A percentile compares a stretch with the other conserved stretches of the same genome.
These are phyloP conservation scores for Pittosporum tobira DNA, from an alignment of 129 eudicot genomes.

Conservation along the genomic window DNA sequence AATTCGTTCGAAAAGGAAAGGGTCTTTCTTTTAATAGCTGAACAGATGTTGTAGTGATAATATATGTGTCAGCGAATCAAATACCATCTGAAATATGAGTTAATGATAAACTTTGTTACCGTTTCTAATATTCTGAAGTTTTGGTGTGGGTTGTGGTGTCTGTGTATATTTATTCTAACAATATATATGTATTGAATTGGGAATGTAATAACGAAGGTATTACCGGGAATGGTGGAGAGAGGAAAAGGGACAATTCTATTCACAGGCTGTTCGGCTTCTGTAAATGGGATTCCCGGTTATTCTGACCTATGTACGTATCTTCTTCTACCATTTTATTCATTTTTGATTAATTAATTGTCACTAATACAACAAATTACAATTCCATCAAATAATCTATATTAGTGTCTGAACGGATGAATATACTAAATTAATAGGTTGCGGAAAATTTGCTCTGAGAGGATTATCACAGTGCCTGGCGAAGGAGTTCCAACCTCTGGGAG, in stretches of 20 bases:
- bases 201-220: slow-evolving; percentile 33
- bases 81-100: too few relatives aligned
- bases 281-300: slow-evolving; percentile 65
- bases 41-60: too few relatives aligned
- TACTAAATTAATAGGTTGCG: slow-evolving; percentile 65
- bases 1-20: too few relatives aligned
- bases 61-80: too few relatives aligned
- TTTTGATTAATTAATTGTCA: background rate
- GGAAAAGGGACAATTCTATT: slow-evolving; percentile 80
- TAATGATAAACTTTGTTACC: too few relatives aligned
- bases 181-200: too few relatives aligned
- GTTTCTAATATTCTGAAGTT: too few relatives aligned
- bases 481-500: slow-evolving; percentile 62
- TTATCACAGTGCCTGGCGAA: slow-evolving; percentile 70
- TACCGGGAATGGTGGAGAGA: slow-evolving; percentile 82
- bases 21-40: too few relatives aligned
- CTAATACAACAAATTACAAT: background rate
- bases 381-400: too few relatives aligned
- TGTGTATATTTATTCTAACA: too few relatives aligned
- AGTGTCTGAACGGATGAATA: too few relatives aligned
- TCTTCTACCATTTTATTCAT: background rate
- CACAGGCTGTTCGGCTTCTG: slow-evolving; percentile 81
- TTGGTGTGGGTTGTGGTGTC: too few relatives aligned
- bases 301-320: slow-evolving; percentile 53
- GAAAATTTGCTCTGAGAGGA: slow-evolving; percentile 72